Percentiles rank a stretch among this genome's conserved stretches.
phyloP scores from a whole-genome alignment of 2,329 filamentous ascomycete species.

The Tolypocladium album region DNA sequence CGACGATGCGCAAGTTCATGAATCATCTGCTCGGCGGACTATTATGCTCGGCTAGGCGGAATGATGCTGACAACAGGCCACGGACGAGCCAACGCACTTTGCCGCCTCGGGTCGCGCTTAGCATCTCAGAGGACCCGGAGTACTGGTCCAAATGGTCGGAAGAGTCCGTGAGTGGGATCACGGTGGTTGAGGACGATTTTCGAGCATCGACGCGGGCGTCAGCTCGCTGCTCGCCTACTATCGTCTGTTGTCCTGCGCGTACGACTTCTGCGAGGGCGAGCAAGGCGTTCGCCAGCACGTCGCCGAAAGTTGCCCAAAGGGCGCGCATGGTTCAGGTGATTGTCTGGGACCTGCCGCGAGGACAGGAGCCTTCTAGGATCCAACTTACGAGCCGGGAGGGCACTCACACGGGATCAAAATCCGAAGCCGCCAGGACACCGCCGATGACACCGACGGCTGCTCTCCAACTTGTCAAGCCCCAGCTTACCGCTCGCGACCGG shows the following conservation, averaged over 20 bases:
- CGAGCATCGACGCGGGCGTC: not conserved
- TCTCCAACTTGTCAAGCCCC: not conserved
- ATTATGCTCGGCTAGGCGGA: not conserved
- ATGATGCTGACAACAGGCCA: not conserved
- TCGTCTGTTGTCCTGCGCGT: not conserved
- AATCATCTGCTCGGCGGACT: not conserved
- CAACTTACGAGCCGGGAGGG: not conserved
- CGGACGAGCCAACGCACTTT: not conserved
- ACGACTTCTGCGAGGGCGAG: not conserved
- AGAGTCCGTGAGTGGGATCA: not conserved
- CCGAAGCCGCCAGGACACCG: not conserved
- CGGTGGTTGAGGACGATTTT: not conserved
- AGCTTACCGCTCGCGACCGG: not conserved
- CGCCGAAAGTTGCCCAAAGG: not conserved
- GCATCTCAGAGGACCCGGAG: not conserved
- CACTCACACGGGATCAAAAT: not conserved
- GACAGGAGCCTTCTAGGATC: not conserved
- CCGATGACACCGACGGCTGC: not conserved
- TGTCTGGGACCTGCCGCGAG: not conserved
- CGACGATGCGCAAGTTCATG: not conserved
- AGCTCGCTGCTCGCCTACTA: not conserved
- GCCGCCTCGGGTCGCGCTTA: not conserved
- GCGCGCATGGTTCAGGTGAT: not conserved
- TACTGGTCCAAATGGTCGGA: not conserved
- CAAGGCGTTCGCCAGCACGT: not conserved